A percentile compares a stretch with the other conserved stretches of the same genome.
Conservation (phyloP, 495 filamentous ascomycete genomes). For the Tetracladium setigerum region DNA sequence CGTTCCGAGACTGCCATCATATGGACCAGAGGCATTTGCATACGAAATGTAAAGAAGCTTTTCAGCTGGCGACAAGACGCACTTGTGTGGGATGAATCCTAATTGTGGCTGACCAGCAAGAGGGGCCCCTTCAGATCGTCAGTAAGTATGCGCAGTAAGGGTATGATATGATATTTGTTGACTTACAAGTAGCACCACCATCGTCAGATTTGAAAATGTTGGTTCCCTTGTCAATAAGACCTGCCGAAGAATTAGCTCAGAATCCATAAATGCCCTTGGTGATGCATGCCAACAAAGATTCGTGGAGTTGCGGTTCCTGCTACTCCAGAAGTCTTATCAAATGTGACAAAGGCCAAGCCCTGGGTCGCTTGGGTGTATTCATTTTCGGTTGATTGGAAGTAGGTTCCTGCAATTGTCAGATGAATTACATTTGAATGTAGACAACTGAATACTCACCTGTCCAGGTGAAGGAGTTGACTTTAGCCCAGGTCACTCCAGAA, state of each 20-base stretch:
- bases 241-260: conserved; percentile 3
- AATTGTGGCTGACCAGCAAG: conserved; percentile 38
- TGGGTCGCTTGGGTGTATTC: conserved; percentile 6
- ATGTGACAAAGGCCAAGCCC: conserved; percentile 48
- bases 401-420: conserved; percentile 8
- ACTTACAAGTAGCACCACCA: conserved; percentile 37
- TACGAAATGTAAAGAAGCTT: conserved; percentile 51
- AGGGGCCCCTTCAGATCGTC: conserved; percentile 29
- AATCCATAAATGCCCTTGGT: not conserved
- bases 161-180: not conserved
- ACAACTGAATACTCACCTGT: conserved; percentile 3
- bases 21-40: conserved; percentile 46
- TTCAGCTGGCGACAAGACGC: conserved; percentile 42
- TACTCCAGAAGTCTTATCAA: conserved; percentile 42
- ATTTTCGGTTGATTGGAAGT: conserved; percentile 3
- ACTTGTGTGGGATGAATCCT: conserved; percentile 48
- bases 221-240: conserved; percentile 40
- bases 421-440: conserved; percentile 27
- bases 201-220: conserved; percentile 48
- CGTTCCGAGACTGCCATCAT: conserved; percentile 42
- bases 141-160: not conserved
- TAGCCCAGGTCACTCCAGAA: conserved; percentile 45
- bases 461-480: conserved; percentile 47
- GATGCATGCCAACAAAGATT: conserved; percentile 41
- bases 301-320: conserved; percentile 41